A percentile compares a stretch with the other conserved stretches of the same genome.
Evolutionary conservation across 352 stramenopile genomes (phyloP).

Genomic region (Phytophthora citricola): DNA sequence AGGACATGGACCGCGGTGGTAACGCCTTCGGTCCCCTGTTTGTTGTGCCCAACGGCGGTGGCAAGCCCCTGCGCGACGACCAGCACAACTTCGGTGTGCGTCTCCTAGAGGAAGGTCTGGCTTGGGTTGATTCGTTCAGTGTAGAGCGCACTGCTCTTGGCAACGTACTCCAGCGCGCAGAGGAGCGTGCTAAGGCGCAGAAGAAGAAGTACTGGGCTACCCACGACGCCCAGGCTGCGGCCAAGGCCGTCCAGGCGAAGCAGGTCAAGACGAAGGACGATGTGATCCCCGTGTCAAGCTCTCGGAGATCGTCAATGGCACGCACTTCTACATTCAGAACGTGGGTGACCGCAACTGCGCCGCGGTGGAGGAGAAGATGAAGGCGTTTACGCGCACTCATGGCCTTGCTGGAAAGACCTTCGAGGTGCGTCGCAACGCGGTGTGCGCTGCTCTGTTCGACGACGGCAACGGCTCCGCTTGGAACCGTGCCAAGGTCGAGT

Average conservation of each 20-base stretch:
- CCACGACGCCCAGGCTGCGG: slow-evolving; percentile 71
- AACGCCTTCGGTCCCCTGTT: slow-evolving; percentile 92
- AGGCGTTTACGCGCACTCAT: slow-evolving; percentile 90
- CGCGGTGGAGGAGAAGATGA: slow-evolving; percentile 94
- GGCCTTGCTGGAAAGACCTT: slow-evolving; percentile 90
- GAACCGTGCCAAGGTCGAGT: slow-evolving; percentile 95
- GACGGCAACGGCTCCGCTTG: slow-evolving; percentile 93
- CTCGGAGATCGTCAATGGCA: slow-evolving; percentile 94
- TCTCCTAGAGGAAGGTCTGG: slow-evolving; percentile 93
- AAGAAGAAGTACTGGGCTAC: slow-evolving; percentile 95
- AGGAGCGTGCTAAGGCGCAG: slow-evolving; percentile 91
- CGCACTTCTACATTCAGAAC: slow-evolving; percentile 95
- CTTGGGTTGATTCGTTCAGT: slow-evolving; percentile 93
- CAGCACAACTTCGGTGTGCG: slow-evolving; percentile 92
- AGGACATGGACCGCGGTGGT: slow-evolving; percentile 94
- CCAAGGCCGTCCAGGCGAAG: slow-evolving; percentile 55
- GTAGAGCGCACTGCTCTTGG: slow-evolving; percentile 91
- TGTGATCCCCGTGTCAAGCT: slow-evolving; percentile 84
- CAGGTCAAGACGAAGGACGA: slow-evolving; percentile 69
- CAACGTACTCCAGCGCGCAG: slow-evolving; percentile 74
- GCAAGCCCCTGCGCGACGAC: slow-evolving; percentile 54
- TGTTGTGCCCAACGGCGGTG: slow-evolving; percentile 46
- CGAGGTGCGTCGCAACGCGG: slow-evolving; percentile 89
- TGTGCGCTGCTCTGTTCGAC: slow-evolving; percentile 96
- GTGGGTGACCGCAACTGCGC: slow-evolving; percentile 86